Evolutionary conservation across 345 rosid species (phyloP).

Genomic region (Cardamine chenopodiifolia): DNA sequence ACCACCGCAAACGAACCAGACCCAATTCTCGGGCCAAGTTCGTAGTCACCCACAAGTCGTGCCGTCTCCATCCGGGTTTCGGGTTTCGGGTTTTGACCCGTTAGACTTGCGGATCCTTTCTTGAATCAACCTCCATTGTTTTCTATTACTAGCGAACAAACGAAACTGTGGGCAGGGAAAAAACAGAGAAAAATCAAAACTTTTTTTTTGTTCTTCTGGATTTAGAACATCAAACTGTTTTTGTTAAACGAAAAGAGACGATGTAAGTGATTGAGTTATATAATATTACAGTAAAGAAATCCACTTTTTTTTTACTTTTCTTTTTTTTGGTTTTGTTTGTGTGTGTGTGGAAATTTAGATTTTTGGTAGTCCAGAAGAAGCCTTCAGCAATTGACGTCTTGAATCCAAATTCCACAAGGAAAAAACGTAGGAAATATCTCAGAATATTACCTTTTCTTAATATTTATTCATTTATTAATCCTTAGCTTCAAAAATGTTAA

Average conservation of each 20-base stretch:
- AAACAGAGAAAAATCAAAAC: constrained; percentile 9
- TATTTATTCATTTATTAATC: not conserved
- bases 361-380: constrained; percentile 32
- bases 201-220: not conserved
- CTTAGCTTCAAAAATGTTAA: not conserved
- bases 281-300: constrained; percentile 29
- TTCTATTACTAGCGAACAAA: not conserved
- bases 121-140: constrained; percentile 41
- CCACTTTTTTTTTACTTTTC: not conserved
- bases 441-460: not conserved
- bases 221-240: constrained; percentile 30
- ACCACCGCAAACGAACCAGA: constrained; percentile 83
- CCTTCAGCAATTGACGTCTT: constrained; percentile 39
- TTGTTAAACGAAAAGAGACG: constrained; percentile 27
- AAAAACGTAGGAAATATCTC: constrained; percentile 30
- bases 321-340: not conserved
- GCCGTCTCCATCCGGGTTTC: constrained; percentile 47
- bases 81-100: constrained; percentile 38
- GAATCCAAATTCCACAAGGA: constrained; percentile 31
- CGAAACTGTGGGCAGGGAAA: constrained; percentile 3
- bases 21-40: constrained; percentile 69
- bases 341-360: constrained; percentile 26
- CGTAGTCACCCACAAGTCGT: constrained; percentile 62
- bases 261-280: constrained; percentile 12
- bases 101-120: constrained; percentile 22